Percentiles rank a stretch among this genome's conserved stretches.
phyloP scores from a whole-genome alignment of 2,329 filamentous ascomycete species.

The Acrodontium crateriforme region DNA sequence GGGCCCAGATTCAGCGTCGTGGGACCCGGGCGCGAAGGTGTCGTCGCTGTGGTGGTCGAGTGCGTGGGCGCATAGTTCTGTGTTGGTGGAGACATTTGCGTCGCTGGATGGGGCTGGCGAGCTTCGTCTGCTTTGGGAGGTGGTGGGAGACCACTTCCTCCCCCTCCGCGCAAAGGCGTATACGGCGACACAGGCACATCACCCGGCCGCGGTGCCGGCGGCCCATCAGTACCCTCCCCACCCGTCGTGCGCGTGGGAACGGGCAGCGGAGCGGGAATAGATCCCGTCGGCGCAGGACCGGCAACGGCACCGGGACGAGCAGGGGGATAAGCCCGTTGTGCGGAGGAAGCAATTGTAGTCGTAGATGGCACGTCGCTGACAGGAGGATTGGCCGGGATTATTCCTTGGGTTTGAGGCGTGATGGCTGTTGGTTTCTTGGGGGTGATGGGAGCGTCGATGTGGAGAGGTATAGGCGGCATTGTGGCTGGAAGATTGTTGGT shows the following conservation, averaged over 20 bases:
- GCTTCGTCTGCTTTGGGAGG: slow-evolving; percentile 26
- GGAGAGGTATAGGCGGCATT: slow-evolving; percentile 35
- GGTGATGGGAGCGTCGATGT: slow-evolving; percentile 33
- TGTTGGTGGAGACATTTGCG: slow-evolving; percentile 25
- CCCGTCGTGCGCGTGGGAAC: slow-evolving; percentile 14
- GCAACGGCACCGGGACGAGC: slow-evolving; percentile 19
- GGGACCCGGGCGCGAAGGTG: slow-evolving; percentile 14
- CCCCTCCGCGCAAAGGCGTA: slow-evolving; percentile 14
- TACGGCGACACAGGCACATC: slow-evolving; percentile 22
- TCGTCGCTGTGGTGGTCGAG: slow-evolving; percentile 19
- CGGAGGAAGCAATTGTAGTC: slow-evolving; percentile 6
- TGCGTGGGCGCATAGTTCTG: slow-evolving; percentile 25
- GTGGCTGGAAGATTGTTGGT: no score
- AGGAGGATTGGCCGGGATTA: slow-evolving; percentile 16
- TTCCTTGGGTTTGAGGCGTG: slow-evolving; percentile 24
- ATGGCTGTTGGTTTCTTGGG: slow-evolving; percentile 24
- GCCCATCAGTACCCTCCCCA: slow-evolving; percentile 13
- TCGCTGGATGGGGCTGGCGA: slow-evolving; percentile 9
- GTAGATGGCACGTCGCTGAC: slow-evolving; percentile 10
- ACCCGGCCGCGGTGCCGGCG: slow-evolving; percentile 29
- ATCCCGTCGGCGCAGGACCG: slow-evolving; percentile 20
- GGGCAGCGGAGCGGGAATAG: slow-evolving; percentile 9
- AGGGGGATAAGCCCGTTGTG: slow-evolving; percentile 13
- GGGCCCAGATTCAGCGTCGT: slow-evolving; percentile 27
- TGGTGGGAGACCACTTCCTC: slow-evolving; percentile 22